phyloP scores from a whole-genome alignment of 371 early-diverging fungal species.

The Apophysomyces variabilis region DNA sequence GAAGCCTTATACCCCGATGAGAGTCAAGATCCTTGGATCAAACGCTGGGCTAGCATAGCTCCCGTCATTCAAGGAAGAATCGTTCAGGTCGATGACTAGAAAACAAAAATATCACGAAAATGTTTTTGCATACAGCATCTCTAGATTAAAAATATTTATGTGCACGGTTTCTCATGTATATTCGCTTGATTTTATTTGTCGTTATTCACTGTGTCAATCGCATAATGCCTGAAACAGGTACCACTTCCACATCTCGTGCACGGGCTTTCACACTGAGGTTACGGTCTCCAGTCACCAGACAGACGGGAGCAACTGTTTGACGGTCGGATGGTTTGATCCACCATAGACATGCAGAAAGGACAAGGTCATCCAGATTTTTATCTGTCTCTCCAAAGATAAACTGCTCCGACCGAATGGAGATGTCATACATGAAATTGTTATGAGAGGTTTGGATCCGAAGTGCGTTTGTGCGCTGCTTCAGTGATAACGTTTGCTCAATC shows the following conservation, averaged over 20 bases:
- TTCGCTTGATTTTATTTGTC: background rate
- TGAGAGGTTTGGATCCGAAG: constrained; percentile 69
- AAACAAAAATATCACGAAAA: background rate
- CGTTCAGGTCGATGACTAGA: constrained; percentile 32
- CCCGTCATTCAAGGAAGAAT: constrained; percentile 49
- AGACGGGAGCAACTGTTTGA: constrained; percentile 38
- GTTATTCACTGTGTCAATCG: constrained; percentile 29
- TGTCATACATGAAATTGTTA: constrained; percentile 65
- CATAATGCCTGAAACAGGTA: constrained; percentile 49
- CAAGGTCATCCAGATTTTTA: constrained; percentile 69
- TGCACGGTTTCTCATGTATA: background rate
- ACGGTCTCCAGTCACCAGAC: constrained; percentile 68
- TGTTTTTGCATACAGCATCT: background rate
- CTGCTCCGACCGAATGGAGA: constrained; percentile 67
- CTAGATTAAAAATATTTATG: background rate
- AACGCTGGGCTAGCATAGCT: constrained; percentile 51
- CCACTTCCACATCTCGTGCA: constrained; percentile 64
- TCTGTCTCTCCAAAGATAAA: constrained; percentile 68
- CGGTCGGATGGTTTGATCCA: constrained; percentile 37
- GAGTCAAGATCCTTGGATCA: constrained; percentile 30
- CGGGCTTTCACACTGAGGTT: constrained; percentile 72
- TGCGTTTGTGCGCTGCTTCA: constrained; percentile 29
- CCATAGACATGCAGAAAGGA: constrained; percentile 66
- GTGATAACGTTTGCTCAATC: constrained; percentile 52
- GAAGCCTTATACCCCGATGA: constrained; percentile 13